phyloP scores from a whole-genome alignment of 2,329 filamentous ascomycete genomes.

The Fusarium sp. region DNA sequence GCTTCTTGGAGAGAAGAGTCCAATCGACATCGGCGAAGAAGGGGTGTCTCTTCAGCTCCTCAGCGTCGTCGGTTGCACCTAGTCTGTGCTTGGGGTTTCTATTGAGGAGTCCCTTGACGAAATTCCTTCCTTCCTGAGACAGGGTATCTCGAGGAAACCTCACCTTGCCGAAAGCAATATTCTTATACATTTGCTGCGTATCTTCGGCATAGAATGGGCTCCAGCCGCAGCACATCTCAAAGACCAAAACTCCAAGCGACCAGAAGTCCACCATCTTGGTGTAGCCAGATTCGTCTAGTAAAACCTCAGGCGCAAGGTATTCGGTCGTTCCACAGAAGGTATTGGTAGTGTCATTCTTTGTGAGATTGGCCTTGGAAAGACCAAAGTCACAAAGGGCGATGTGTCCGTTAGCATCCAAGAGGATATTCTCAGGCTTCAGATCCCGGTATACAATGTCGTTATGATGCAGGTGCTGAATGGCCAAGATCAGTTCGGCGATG shows the following conservation, averaged over 20 bases:
- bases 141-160: constrained; percentile 94
- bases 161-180: constrained; percentile 99
- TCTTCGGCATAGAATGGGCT: constrained; percentile 99
- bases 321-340: constrained; percentile 99
- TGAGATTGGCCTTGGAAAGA: constrained; percentile 95
- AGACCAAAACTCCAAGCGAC: constrained; percentile 96
- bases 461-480: constrained; percentile 92
- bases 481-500: constrained; percentile 95
- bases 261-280: constrained; percentile 99
- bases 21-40: constrained; percentile 97
- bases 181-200: constrained; percentile 99
- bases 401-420: constrained; percentile 95
- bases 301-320: constrained; percentile 93
- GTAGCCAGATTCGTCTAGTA: constrained; percentile 95
- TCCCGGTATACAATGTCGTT: constrained; percentile 99
- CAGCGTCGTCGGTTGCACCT: constrained; percentile 88
- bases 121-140: constrained; percentile 93
- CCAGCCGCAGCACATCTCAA: constrained; percentile 99
- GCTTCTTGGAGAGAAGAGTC: constrained; percentile 86
- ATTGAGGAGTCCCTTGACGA: constrained; percentile 97
- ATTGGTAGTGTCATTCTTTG: constrained; percentile 97
- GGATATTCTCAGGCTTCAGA: constrained; percentile 96
- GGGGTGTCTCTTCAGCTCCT: constrained; percentile 91
- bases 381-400: constrained; percentile 98
- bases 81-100: constrained; percentile 95